phyloP scores from a whole-genome alignment of 306 rosid genomes.

The Begonia masoniana region DNA sequence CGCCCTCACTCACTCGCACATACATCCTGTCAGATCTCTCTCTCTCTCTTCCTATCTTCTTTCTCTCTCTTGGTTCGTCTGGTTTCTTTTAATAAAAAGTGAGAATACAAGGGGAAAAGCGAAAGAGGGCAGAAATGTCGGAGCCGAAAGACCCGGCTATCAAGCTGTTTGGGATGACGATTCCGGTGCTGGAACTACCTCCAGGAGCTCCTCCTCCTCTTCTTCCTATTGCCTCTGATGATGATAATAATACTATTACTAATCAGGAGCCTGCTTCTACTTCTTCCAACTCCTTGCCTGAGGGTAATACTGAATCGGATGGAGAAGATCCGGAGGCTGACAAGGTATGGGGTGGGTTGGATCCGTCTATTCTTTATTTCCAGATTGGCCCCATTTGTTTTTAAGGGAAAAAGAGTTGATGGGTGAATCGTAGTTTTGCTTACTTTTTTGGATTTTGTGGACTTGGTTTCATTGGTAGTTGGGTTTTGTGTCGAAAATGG shows the following conservation, averaged over 20 bases:
- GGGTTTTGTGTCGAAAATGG: background rate
- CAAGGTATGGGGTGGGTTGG: slow-evolving; percentile 13
- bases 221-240: background rate
- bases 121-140: slow-evolving; percentile 25
- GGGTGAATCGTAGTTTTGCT: slow-evolving; percentile 7
- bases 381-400: slow-evolving; percentile 7
- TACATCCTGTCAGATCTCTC: slow-evolving; percentile 25
- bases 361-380: background rate
- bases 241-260: background rate
- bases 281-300: slow-evolving; percentile 17
- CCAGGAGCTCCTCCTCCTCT: slow-evolving; percentile 13
- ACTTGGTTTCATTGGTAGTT: slow-evolving; percentile 6
- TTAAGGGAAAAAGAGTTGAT: background rate
- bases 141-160: slow-evolving; percentile 51
- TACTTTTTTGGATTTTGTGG: slow-evolving; percentile 10
- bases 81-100: slow-evolving; percentile 2
- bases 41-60: slow-evolving; percentile 7
- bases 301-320: slow-evolving; percentile 10
- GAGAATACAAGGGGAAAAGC: background rate
- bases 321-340: slow-evolving; percentile 20
- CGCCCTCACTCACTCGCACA: slow-evolving; percentile 5
- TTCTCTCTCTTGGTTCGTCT: background rate
- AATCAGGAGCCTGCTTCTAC: slow-evolving; percentile 21
- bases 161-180: slow-evolving; percentile 54
- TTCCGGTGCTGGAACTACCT: slow-evolving; percentile 25